phyloP scores from a whole-genome alignment of 192 early-diverging fungal genomes.

The Backusella westeae region DNA sequence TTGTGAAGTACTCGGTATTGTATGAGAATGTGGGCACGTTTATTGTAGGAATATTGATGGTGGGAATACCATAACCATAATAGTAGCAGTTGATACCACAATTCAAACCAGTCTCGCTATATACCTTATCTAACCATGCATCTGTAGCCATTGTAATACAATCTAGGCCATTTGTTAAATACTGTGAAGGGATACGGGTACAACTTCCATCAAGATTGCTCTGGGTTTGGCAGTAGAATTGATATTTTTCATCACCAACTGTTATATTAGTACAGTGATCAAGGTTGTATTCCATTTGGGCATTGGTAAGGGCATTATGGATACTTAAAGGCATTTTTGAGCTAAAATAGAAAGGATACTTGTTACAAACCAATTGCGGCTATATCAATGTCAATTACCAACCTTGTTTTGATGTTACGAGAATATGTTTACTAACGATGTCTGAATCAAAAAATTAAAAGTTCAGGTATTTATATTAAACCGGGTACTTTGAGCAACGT shows the following conservation, averaged over 20 bases:
- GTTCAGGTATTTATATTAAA: not conserved
- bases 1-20: not conserved
- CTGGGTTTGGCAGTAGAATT: not conserved
- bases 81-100: conserved; percentile 1
- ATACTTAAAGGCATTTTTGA: not conserved
- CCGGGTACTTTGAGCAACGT: not conserved
- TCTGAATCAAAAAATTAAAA: not conserved
- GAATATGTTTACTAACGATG: not conserved
- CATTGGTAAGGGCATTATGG: not conserved
- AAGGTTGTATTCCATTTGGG: not conserved
- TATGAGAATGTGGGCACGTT: not conserved
- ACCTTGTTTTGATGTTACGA: not conserved
- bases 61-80: not conserved
- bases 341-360: not conserved
- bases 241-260: not conserved
- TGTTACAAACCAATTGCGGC: not conserved
- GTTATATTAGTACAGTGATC: not conserved
- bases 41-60: not conserved
- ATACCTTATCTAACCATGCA: not conserved
- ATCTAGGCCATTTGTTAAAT: not conserved
- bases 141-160: not conserved
- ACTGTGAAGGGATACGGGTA: not conserved
- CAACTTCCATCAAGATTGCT: not conserved
- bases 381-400: not conserved
- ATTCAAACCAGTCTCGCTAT: not conserved